Evolutionary conservation across 2,329 filamentous ascomycete species (phyloP), one percentile per base, ranked within the genome.

Genomic region (Harringtonia aguacate): DNA sequence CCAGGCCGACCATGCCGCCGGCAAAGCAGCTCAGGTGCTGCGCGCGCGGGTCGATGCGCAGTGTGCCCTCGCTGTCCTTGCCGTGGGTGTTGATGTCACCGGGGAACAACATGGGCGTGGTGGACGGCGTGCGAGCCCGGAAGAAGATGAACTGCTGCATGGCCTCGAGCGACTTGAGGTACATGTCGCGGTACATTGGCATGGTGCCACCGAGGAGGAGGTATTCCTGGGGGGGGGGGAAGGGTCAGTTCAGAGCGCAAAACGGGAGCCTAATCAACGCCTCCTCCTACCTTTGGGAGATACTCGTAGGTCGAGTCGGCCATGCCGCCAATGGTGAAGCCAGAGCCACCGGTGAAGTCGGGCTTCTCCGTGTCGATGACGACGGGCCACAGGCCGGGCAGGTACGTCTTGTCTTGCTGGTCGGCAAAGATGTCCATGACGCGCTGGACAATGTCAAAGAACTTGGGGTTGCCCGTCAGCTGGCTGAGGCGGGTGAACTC

Each of bases 401-500:
- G 63, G 36, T 67, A 71, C 2, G 83, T 88, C 10, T 69, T 61
- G 51, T 78, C 73, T 62, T 89, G 84, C 50, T 74, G 73, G 33
- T 69, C 64, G 50, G 79, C 71, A 39, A 89, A 72, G 47, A 78
- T 73, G 53, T 79, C 69, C 50, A 84, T 87, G 48, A 90, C 73
- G n/a, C 81, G 73, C 49, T 83, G 80, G 43, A 86, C 74, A 6
- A 81, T 83, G 60, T 86, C 82, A 59, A 83, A 88, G 62, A 84
- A 89, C 57, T 82, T 86, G 44, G 74, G 63, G 47, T 87, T 70
- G 41, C 76, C 77, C 0, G 84, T 86, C 46, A 89, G 65, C 61
- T 89, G 84, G 18, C 79, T 78, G 37, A 90, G 67, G 7, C 84
- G 69, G 3, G 81, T 86, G 56, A 89, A 86, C 56, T 89, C 84